Base-by-base conservation (phyloP, 2,329 filamentous ascomycete species). In the Amauroascus verrucosus region DNA sequence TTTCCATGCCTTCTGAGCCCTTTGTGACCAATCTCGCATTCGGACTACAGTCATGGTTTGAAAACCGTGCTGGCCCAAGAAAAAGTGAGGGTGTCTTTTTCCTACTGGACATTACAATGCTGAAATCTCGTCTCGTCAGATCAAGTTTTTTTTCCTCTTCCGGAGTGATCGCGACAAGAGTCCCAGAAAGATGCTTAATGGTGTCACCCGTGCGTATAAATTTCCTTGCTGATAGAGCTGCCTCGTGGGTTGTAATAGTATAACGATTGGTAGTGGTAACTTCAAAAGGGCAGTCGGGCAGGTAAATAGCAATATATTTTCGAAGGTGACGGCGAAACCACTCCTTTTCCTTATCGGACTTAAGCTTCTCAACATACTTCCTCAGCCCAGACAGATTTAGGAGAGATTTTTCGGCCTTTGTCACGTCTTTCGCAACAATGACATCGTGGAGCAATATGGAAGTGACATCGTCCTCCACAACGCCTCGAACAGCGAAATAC, bases 31-130 rank as follows among this genome's bases (percentile, higher is more conserved):
- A 78, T 64, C 84, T 81, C 7, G 90, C 90, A 72, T 97, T 98
- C 30, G 93, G 88, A 60, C 86, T 80, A 71, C 93, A 98, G 68
- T 98, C 93, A 70, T 98, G 93, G 65, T 98, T 98, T 24, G 93
- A 89, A 67, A 98, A 97, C 48, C 93, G 83, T 32, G 93, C 93
- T 6, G 93, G 94, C 0, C 93, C 93, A 66, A 98, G 83, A 66
- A 98, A 97, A 40, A 98, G 75, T 49, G 88, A 95, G 28, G 90
- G 86, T 56, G 85, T 85, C 71, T 95, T 96, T 70, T 86, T 91
- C 55, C 93, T 80, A 60, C 88, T 91, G 57, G 90, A 95, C 64
- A 96, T 86, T 30, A 98, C 90, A 58, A 98, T 90, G 67, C 90
- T 96, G 67, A 98, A 98, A 66, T 98, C 93, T 64, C 91, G 90